phyloP scores from a whole-genome alignment of 1,284 basidiomycete species.

The Porogramme epimiltina region DNA sequence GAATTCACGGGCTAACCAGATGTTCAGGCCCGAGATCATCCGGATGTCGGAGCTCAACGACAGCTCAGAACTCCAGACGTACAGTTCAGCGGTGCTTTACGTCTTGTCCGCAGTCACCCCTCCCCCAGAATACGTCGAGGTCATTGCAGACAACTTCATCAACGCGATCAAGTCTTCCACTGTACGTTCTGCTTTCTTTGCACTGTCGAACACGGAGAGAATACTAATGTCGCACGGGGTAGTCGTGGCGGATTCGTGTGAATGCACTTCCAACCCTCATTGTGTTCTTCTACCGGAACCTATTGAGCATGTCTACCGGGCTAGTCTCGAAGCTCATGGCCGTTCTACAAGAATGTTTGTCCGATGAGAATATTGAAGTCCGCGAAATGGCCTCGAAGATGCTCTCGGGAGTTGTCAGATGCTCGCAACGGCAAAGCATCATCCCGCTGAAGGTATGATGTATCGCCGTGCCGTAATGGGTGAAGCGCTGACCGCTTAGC shows the following conservation, averaged over 20 bases:
- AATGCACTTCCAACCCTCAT: slow-evolving; percentile 74
- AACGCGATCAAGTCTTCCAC: slow-evolving; percentile 69
- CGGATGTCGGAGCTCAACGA: slow-evolving; percentile 83
- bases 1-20: not conserved
- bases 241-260: slow-evolving; percentile 82
- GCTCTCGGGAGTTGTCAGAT: slow-evolving; percentile 88
- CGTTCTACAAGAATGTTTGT: slow-evolving; percentile 79
- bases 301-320: slow-evolving; percentile 71
- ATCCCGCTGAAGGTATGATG: slow-evolving; percentile 74
- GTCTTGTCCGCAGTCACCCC: slow-evolving; percentile 71
- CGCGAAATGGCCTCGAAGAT: slow-evolving; percentile 93
- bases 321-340: slow-evolving; percentile 77
- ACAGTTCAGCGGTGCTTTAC: slow-evolving; percentile 75
- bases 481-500: slow-evolving; percentile 12
- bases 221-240: not conserved
- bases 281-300: slow-evolving; percentile 87
- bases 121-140: slow-evolving; percentile 61
- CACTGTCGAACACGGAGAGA: slow-evolving; percentile 6
- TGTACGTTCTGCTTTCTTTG: slow-evolving; percentile 40
- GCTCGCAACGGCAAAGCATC: slow-evolving; percentile 90
- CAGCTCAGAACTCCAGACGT: slow-evolving; percentile 70
- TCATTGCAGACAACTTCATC: slow-evolving; percentile 62
- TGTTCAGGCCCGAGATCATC: slow-evolving; percentile 73
- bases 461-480: not conserved
- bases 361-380: slow-evolving; percentile 93